These are phyloP conservation scores for Seiridium unicorne DNA, from an alignment of 2,329 filamentous ascomycete species.

Conservation along the genomic window DNA sequence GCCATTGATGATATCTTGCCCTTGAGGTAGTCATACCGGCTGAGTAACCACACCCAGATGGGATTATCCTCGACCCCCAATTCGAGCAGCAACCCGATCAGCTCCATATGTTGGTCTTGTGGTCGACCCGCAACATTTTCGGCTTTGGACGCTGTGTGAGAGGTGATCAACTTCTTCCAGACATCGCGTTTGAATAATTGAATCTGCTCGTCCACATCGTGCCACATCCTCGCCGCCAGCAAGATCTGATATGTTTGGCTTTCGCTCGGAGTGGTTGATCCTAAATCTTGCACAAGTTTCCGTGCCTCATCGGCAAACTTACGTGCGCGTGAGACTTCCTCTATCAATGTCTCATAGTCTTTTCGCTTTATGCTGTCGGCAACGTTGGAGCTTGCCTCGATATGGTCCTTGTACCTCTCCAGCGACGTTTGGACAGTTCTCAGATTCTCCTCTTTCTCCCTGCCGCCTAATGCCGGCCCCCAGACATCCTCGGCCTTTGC, in stretches of 20 bases:
- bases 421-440: conserved; percentile 75
- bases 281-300: conserved; percentile 58
- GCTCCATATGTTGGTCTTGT: conserved; percentile 85
- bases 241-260: conserved; percentile 82
- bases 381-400: conserved; percentile 76
- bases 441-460: conserved; percentile 85
- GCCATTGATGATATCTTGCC: conserved; percentile 77
- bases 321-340: conserved; percentile 82
- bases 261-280: conserved; percentile 64
- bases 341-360: conserved; percentile 84
- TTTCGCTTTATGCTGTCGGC: conserved; percentile 85
- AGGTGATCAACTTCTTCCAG: conserved; percentile 76
- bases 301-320: conserved; percentile 78
- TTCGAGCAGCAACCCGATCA: conserved; percentile 87
- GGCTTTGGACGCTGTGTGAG: conserved; percentile 56
- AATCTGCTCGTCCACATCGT: conserved; percentile 85
- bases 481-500: conserved; percentile 96
- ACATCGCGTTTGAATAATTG: conserved; percentile 84
- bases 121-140: conserved; percentile 50
- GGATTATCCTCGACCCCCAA: conserved; percentile 94
- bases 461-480: conserved; percentile 88
- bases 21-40: conserved; percentile 85
- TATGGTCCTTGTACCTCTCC: conserved; percentile 75
- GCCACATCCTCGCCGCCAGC: conserved; percentile 90
- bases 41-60: conserved; percentile 93